Evolutionary conservation across 2,329 filamentous ascomycete genomes (phyloP), one percentile per base, ranked within the genome.

Genomic region (Hypomyces perniciosus): DNA sequence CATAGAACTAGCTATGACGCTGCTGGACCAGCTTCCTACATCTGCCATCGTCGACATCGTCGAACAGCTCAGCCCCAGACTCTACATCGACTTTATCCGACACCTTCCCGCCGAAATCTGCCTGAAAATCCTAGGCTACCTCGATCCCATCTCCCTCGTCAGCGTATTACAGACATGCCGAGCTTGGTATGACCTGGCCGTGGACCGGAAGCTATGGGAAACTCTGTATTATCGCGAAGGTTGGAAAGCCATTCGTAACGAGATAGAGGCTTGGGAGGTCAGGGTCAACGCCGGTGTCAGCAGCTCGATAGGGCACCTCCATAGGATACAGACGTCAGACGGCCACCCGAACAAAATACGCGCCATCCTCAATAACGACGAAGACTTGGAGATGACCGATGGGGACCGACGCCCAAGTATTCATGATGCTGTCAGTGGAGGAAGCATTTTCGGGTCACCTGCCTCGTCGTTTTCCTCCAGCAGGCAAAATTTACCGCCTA

Each of bases 71-170:
- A 87, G 85, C 55, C 88, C 90, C 4, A 79, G 91, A 47, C 83
- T 97, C 3, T 91, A 96, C 68, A 92, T 96, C 70, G 89, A 99
- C 69, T 96, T 96, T 49, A 83, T 96, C 39, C 75, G 82, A 56
- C 84, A 89, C 61, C 80, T 99, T 1, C 93, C 93, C 0, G 83
- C 88, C 28, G 93, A 99, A 67, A 87, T 99, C 61, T 95, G 90
- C 54, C 84, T 93, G 41, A 86, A 95, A 62, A 86, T 97, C 41
- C 84, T 99, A 40, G 85, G 86, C 12, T 93, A 90, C 63, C 83
- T 99, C 45, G 87, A 91, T 49, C 86, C 90, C 1, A 67, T 83
- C 29, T 93, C 90, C 1, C 76, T 99, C 37, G 77, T 97, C 51
- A 83, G 81, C 45, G 88, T 91, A 2, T 89, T 90, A 1, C 79